phyloP scores from a whole-genome alignment of 192 early-diverging fungal genomes.

The Chytriomyces confervae region DNA sequence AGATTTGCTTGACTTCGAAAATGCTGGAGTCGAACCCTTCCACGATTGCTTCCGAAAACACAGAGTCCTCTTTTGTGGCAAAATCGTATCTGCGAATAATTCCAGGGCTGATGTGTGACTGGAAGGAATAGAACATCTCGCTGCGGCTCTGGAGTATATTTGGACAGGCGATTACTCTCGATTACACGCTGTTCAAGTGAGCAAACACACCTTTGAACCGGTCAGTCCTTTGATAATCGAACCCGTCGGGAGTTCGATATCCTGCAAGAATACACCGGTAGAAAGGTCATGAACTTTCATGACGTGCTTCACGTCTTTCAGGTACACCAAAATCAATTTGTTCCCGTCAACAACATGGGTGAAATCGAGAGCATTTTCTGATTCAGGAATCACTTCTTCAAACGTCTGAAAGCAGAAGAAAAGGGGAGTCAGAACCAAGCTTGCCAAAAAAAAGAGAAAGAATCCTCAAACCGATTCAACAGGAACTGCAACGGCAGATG shows the following conservation, averaged over 20 bases:
- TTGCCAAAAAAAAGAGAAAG: no score
- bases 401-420: constrained; percentile 33
- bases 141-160: constrained; percentile 46
- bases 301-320: constrained; percentile 68
- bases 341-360: constrained; percentile 55
- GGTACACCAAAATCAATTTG: constrained; percentile 64
- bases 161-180: constrained; percentile 37
- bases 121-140: constrained; percentile 63
- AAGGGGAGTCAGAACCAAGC: no score
- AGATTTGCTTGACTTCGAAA: constrained; percentile 71
- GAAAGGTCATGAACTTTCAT: constrained; percentile 50
- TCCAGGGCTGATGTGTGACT: constrained; percentile 64
- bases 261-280: constrained; percentile 48
- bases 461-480: constrained; percentile 25
- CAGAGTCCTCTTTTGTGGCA: constrained; percentile 40
- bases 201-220: constrained; percentile 37
- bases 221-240: constrained; percentile 47
- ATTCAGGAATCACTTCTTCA: constrained; percentile 64
- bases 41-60: constrained; percentile 55
- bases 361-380: constrained; percentile 53
- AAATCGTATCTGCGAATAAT: constrained; percentile 67
- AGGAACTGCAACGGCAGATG: not conserved
- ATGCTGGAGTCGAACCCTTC: constrained; percentile 48
- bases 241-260: constrained; percentile 58
- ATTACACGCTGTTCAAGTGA: constrained; percentile 39